A percentile compares a stretch with the other conserved stretches of the same genome.
These are phyloP conservation scores for Ichthyophthirius multifiliis DNA, from an alignment of 169 alveolate species.

Conservation along the genomic window DNA sequence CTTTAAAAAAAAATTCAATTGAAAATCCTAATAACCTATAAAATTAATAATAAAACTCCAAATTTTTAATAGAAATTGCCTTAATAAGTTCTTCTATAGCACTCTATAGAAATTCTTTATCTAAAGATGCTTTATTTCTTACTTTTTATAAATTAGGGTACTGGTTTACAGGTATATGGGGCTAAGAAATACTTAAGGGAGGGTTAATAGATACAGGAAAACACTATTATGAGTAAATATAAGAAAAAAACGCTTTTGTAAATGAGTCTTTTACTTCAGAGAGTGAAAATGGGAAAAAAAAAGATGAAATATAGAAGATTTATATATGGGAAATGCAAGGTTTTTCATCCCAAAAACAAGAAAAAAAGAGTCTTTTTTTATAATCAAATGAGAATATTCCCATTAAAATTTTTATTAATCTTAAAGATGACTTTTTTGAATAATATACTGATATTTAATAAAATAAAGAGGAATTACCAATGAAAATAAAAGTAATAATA, in stretches of 20 bases:
- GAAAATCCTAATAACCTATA: not conserved
- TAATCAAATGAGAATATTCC: conserved; percentile 17
- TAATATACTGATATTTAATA: not conserved
- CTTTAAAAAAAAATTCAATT: not conserved
- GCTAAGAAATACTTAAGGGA: not conserved
- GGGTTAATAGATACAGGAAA: not conserved
- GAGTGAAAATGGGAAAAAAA: too few relatives aligned
- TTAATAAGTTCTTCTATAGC: not conserved
- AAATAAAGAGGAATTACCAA: conserved; percentile 5
- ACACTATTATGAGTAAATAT: not conserved
- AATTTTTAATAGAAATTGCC: not conserved
- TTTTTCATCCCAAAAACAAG: not conserved
- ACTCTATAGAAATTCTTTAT: not conserved
- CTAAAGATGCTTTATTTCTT: not conserved
- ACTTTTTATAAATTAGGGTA: conserved; percentile 12
- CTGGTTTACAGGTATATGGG: conserved; percentile 43
- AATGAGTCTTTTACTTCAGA: too few relatives aligned
- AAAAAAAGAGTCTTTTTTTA: not conserved
- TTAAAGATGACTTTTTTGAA: conserved; percentile 8
- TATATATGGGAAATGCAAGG: not conserved
- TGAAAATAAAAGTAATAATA: conserved; percentile 22
- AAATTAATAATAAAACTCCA: not conserved
- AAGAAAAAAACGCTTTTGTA: not conserved
- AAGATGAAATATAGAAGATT: not conserved
- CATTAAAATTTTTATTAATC: not conserved